Evolutionary conservation across 2,329 filamentous ascomycete genomes (phyloP).

Genomic region (Bertia moriformis): DNA sequence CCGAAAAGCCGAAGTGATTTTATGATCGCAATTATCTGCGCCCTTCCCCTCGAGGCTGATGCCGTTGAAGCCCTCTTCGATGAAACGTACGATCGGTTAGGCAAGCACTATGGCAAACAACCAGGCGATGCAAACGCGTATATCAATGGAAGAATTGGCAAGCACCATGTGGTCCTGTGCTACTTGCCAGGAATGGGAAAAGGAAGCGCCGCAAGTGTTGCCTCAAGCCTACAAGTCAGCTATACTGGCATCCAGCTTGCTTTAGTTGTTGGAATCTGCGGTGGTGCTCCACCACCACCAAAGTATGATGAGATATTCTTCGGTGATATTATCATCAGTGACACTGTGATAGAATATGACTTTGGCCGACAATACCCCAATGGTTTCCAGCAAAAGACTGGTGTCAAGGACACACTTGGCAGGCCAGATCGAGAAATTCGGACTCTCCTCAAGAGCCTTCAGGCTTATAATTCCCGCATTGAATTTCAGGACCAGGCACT

Average conservation of each 20-base stretch:
- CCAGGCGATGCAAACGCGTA: conserved; percentile 14
- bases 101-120: conserved; percentile 8
- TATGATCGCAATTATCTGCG: conserved; percentile 12
- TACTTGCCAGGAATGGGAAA: conserved; percentile 13
- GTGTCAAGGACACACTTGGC: conserved; percentile 6
- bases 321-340: conserved; percentile 18
- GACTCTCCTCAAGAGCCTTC: conserved; percentile 8
- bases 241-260: conserved; percentile 16
- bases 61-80: conserved; percentile 10
- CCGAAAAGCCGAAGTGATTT: conserved; percentile 4
- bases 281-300: conserved; percentile 14
- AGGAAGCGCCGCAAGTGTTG: conserved; percentile 9
- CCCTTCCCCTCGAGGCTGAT: conserved; percentile 10
- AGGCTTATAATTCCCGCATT: conserved; percentile 5
- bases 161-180: conserved; percentile 13
- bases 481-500: conserved; percentile 6
- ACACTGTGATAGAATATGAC: conserved; percentile 13
- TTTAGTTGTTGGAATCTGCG: conserved; percentile 24
- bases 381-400: conserved; percentile 5
- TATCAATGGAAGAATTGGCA: conserved; percentile 11
- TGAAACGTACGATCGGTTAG: conserved; percentile 10
- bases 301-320: conserved; percentile 8
- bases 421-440: conserved; percentile 10
- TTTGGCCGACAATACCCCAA: conserved; percentile 10
- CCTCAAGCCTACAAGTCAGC: conserved; percentile 14